These are phyloP conservation scores for Chlorencoelia australis DNA, from an alignment of 2,329 filamentous ascomycete genomes.

Conservation along the genomic window DNA sequence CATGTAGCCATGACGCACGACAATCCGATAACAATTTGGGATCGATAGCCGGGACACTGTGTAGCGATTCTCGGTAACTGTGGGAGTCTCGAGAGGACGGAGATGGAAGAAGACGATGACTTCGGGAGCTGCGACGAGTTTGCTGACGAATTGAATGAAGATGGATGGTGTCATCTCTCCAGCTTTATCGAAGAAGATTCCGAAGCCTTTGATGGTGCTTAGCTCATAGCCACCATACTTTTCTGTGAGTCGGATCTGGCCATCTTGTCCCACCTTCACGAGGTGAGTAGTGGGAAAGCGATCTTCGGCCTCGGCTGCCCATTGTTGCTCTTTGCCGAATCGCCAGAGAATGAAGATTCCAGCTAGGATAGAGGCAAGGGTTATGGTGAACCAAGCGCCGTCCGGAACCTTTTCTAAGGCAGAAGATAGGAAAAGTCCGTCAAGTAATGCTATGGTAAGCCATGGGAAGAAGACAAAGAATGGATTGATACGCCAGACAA, in stretches of 20 bases:
- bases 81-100: slow-evolving; percentile 50
- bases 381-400: slow-evolving; percentile 70
- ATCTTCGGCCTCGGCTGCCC: slow-evolving; percentile 58
- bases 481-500: slow-evolving; percentile 58
- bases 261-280: slow-evolving; percentile 28
- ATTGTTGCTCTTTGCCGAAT: slow-evolving; percentile 70
- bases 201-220: slow-evolving; percentile 45
- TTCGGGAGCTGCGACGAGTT: slow-evolving; percentile 57
- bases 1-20: slow-evolving; percentile 62
- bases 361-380: slow-evolving; percentile 51
- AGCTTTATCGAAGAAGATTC: slow-evolving; percentile 71
- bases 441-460: slow-evolving; percentile 53
- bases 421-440: slow-evolving; percentile 60
- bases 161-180: slow-evolving; percentile 55
- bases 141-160: slow-evolving; percentile 63
- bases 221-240: slow-evolving; percentile 31
- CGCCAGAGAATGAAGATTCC: slow-evolving; percentile 64
- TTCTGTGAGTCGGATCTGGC: slow-evolving; percentile 31
- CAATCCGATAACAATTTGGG: slow-evolving; percentile 57
- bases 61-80: slow-evolving; percentile 38
- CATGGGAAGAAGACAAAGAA: slow-evolving; percentile 51
- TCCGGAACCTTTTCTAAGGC: slow-evolving; percentile 63
- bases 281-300: slow-evolving; percentile 40
- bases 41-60: slow-evolving; percentile 32
- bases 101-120: slow-evolving; percentile 69